Evolutionary conservation across 2,329 filamentous ascomycete species (phyloP).

Genomic region (Stemphylium beticola): DNA sequence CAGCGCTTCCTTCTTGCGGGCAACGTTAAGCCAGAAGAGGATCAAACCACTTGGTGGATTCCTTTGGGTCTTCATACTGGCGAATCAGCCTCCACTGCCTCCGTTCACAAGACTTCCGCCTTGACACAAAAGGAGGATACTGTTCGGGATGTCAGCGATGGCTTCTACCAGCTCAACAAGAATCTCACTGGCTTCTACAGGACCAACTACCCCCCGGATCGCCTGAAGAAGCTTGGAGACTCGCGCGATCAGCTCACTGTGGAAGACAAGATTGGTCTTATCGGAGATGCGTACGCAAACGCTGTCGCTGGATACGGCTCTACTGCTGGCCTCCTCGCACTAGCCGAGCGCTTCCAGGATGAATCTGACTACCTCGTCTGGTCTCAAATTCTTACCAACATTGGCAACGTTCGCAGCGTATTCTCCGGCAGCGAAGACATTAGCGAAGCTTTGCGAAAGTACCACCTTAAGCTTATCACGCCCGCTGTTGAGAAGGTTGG

Average conservation of each 20-base stretch:
- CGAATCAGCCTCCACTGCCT: conserved; percentile 58
- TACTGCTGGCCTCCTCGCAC: conserved; percentile 79
- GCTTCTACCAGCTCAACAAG: conserved; percentile 94
- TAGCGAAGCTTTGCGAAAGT: conserved; percentile 75
- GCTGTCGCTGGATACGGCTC: conserved; percentile 85
- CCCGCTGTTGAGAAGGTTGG: conserved; percentile 79
- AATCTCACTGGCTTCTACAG: conserved; percentile 89
- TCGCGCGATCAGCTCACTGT: conserved; percentile 77
- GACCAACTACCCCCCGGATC: conserved; percentile 87
- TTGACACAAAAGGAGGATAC: conserved; percentile 79
- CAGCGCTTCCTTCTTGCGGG: conserved; percentile 89
- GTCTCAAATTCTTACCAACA: conserved; percentile 79
- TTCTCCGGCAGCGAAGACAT: conserved; percentile 79
- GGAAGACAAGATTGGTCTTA: conserved; percentile 90
- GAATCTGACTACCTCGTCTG: conserved; percentile 90
- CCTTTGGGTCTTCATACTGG: conserved; percentile 85
- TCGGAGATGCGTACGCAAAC: conserved; percentile 87
- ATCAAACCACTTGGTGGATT: conserved; percentile 94
- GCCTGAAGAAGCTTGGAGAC: conserved; percentile 79
- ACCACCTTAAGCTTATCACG: conserved; percentile 77
- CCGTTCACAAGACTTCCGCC: conserved; percentile 68
- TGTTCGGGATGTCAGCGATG: conserved; percentile 73
- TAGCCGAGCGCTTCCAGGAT: conserved; percentile 81
- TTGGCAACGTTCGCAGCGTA: conserved; percentile 80
- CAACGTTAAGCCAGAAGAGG: conserved; percentile 88